A percentile compares a stretch with the other conserved stretches of the same genome.
Evolutionary conservation across 164 flowering plant species (phyloP).

Genomic region (Cinnamomum micranthum): DNA sequence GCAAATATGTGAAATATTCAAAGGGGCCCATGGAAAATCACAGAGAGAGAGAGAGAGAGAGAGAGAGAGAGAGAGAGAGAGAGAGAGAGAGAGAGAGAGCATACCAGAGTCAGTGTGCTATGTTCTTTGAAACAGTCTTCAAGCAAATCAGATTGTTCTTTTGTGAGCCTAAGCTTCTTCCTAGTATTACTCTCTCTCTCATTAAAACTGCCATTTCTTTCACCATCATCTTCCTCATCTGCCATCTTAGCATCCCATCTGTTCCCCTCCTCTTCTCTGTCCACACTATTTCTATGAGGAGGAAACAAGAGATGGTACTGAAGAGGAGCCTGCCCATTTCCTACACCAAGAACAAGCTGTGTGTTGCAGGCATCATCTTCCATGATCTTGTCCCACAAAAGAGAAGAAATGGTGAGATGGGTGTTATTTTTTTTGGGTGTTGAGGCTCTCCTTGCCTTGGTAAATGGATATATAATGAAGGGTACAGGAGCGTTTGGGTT

Average conservation of each 20-base stretch:
- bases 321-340: conserved; percentile 5
- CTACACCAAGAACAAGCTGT: conserved; percentile 17
- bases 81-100: conserved; percentile 1
- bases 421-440: not conserved
- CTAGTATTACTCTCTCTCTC: conserved; percentile 4
- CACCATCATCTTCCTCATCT: conserved; percentile 4
- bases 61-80: not conserved
- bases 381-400: conserved; percentile 7
- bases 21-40: not conserved
- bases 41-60: not conserved
- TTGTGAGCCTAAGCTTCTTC: conserved; percentile 40
- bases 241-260: conserved; percentile 7
- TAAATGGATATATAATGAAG: not conserved
- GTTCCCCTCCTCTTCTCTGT: conserved; percentile 2
- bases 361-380: conserved; percentile 16
- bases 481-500: no score
- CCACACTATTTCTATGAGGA: not conserved
- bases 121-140: conserved; percentile 46
- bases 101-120: not conserved
- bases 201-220: not conserved
- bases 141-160: conserved; percentile 35
- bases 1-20: not conserved
- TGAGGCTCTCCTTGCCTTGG: not conserved
- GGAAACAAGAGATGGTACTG: conserved; percentile 21
- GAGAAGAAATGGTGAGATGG: not conserved